Evolutionary conservation across 306 rosid species (phyloP), one percentile per base, ranked within the genome.

Genomic region (Dicorynia guianensis): DNA sequence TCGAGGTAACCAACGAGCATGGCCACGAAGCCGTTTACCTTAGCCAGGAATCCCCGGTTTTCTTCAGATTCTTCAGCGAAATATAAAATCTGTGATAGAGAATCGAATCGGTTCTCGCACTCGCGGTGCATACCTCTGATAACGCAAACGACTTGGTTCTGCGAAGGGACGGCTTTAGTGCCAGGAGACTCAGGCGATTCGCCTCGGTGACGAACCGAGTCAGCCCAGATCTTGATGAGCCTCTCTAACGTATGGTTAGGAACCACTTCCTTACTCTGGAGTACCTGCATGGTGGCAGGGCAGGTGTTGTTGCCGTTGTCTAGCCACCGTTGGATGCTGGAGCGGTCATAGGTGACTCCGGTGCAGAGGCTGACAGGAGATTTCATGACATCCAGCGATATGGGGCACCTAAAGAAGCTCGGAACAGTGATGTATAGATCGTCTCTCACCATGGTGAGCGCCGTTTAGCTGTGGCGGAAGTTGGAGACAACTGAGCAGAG

Each of bases 271-370:
- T 89, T 95, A 72, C 52, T 87, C 0, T 85, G 89, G 15, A 95
- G 95, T 14, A 95, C 64, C 70, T 95, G 99, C 99, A 92, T 95
- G 83, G 99, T 95, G 63, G 97, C 96, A 11, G 99, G 99, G 20
- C 99, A 95, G n/a, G 97, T 95, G 79, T 89, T 89, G 88, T 95
- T 85, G 42, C 97, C 99, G 85, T 84, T 82, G 83, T 95, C 97
- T 11, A 95, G 96, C 99, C 99, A 95, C 62, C 89, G 95, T 38
- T 95, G 96, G 86, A 95, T 92, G 80, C 96, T 86, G 76, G 97
- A 78, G 48, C 99, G 97, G 84, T 95, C 99, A 81, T 95, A 95
- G 52, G 99, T 95, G 0, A 92, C 97, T 3, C 99, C 99, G 78
- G 99, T 95, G 78, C 90, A 89, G 48, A 95, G 87, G 50, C 99